Conservation (phyloP, 495 filamentous ascomycete genomes). For the Aspergillus incahuasiensis region DNA sequence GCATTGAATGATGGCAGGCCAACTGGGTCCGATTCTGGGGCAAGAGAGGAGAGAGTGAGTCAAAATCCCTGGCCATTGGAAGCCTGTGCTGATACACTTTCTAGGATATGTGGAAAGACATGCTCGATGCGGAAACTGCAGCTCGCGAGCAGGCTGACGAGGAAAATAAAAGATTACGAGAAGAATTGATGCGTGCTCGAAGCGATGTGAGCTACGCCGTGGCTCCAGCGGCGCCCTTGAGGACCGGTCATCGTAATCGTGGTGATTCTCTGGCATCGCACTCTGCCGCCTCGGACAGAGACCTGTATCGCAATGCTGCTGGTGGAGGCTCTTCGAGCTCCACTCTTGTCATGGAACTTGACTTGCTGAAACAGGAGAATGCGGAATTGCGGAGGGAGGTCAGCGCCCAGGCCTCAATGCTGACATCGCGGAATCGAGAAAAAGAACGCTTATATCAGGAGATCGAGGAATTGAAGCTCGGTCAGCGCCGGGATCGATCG, state of each 20-base stretch:
- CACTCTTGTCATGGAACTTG: slow-evolving; percentile 67
- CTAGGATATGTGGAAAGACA: slow-evolving; percentile 85
- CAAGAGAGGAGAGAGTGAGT: slow-evolving; percentile 72
- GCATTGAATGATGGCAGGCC: slow-evolving; percentile 60
- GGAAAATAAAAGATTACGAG: slow-evolving; percentile 76
- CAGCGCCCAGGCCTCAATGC: slow-evolving; percentile 94
- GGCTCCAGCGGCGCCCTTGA: slow-evolving; percentile 16
- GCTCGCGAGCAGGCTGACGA: slow-evolving; percentile 87
- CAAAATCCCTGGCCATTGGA: background rate
- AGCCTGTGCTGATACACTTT: background rate
- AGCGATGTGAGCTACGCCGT: slow-evolving; percentile 50
- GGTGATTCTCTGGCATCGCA: slow-evolving; percentile 56
- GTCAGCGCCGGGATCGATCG: slow-evolving; percentile 65
- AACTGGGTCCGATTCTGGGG: slow-evolving; percentile 62
- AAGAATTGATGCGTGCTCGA: slow-evolving; percentile 73
- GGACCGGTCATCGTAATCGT: slow-evolving; percentile 50
- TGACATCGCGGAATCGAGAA: slow-evolving; percentile 91
- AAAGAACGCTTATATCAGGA: slow-evolving; percentile 93
- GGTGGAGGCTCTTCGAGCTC: slow-evolving; percentile 50
- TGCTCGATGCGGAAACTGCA: slow-evolving; percentile 88
- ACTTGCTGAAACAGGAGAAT: slow-evolving; percentile 85
- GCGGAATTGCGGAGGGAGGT: slow-evolving; percentile 88
- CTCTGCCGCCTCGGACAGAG: slow-evolving; percentile 55
- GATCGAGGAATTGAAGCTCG: slow-evolving; percentile 92
- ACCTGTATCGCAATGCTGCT: slow-evolving; percentile 50